Base-by-base conservation (phyloP, 495 filamentous ascomycete genomes). In the Niebla homalea region DNA sequence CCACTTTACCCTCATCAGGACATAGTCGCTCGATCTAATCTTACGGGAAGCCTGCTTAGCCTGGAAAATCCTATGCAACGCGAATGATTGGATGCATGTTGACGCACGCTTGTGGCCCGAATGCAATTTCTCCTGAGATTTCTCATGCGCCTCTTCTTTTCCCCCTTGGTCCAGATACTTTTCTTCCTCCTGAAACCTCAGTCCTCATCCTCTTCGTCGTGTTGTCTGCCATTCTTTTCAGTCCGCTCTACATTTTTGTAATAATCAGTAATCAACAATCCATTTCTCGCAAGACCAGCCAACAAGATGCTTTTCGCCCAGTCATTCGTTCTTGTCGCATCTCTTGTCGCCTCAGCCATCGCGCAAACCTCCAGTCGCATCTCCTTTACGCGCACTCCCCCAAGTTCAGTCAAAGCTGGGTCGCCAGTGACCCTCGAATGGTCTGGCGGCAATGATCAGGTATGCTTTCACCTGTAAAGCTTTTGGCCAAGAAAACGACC, bases 311-410 rank as follows among this genome's bases (percentile, higher is more conserved):
- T 57, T 56, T 59, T 68, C 43, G 44, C 54, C 12, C 59, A 56
- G 14, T 48, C 53, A 48, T 43, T 74, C 42, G 43, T 74, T 43
- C 62, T 62, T 25, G 51, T 57, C 48, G 63, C 63, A 46, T 64
- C 63, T 36, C 65, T 60, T 22, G 49, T 68, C 53, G 57, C 35
- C 46, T 57, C 53, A 21, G 56, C 56, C 36, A 49, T 69, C 16
- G 64, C 66, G 18, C 57, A 67, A 25, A 57, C 60, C 11, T 43
- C 48, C 7, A 57, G 60, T 14, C 15, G 19, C 0, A 43, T 37
- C 22, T 45, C 73, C 20, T 56, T 67, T 12, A 75, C 74, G 59
- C 72, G 69, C 12, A 57, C 62, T 19, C 68, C 66, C 60, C 73
- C 73, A 6, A 50, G 58, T 14, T 59, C 59, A 29, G 54, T 75